Evolutionary conservation across 1,284 basidiomycete genomes (phyloP).

Genomic region (Cryptococcus sp.): DNA sequence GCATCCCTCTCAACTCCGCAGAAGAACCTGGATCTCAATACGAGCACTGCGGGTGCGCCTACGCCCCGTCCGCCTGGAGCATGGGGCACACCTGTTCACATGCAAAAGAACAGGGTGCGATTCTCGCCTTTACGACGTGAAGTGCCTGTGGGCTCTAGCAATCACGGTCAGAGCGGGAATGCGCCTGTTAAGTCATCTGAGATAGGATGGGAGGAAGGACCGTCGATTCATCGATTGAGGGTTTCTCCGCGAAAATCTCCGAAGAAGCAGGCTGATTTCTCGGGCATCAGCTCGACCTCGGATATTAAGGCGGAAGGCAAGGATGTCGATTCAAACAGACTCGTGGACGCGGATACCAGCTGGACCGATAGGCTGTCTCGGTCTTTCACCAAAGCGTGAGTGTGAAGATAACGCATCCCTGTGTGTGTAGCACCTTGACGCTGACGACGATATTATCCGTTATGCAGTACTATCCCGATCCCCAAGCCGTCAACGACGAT

Average conservation of each 20-base stretch:
- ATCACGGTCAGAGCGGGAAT: neutral
- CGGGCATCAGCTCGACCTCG: neutral
- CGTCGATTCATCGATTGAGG: neutral
- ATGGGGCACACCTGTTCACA: conserved; percentile 14
- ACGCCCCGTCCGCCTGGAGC: conserved; percentile 33
- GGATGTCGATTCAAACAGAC: conserved; percentile 12
- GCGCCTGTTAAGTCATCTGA: no score
- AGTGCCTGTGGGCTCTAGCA: neutral
- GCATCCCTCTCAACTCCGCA: neutral
- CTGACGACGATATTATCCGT: no score
- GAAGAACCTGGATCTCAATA: neutral
- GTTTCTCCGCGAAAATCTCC: conserved; percentile 11
- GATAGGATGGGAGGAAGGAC: neutral
- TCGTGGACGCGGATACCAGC: conserved; percentile 6
- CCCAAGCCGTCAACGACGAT: conserved; percentile 27
- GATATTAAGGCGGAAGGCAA: neutral
- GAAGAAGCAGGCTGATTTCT: conserved; percentile 3
- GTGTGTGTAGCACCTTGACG: no score
- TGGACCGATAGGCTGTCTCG: conserved; percentile 3
- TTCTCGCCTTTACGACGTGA: conserved; percentile 1
- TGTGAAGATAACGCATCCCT: no score
- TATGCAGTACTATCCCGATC: conserved; percentile 5
- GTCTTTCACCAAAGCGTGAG: conserved; percentile 1
- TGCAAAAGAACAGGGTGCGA: neutral
- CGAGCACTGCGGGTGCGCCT: conserved; percentile 1